Base-by-base conservation (phyloP, 139 green algal genomes). In the Axilococcus clingmanii region DNA sequence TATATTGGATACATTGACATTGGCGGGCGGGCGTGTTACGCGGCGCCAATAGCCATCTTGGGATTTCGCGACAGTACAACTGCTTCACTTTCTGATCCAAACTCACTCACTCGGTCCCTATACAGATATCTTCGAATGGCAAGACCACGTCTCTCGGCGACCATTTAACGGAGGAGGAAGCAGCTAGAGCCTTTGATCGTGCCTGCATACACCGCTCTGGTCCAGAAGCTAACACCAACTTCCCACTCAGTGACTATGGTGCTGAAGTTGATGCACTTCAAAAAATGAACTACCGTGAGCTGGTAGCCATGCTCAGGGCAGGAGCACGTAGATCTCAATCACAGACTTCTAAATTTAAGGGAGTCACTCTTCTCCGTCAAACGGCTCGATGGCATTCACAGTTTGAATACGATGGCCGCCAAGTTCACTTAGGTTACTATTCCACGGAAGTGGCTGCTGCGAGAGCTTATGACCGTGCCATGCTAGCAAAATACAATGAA, bases 151-250 rank as follows among this genome's bases (percentile, higher is more conserved):
- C 31, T 58, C 61, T 86, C 33, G 77, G 77, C 37, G 75, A 55
- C 7, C 83, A 75, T 24, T 62, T 72, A 29, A 69, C 35, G n/a
- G 77, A 77, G 23, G 69, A 66, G 25, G 59, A 66, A 23, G 78
- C 77, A 7, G 78, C 78, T 12, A 53, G 63, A 3, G 69, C 68
- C 0, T 86, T 83, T 62, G 77, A 86, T 43, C 19, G 23, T 19
- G 59, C 59, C 4, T 59, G 47, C 40, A 35, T 62, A 15, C n/a
- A 17, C 6, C 59, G 40, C 17, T 29, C 57, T 4, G 61, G 53
- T 25, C 27, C 32, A 30, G 34, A 4, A 6, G 66, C 66, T 2
- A 16, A 32, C 19, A 65, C 43, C 32, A 74, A 74, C 42, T 75
- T 66, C 40, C 61, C 61, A 1, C 25, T 40, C n/a, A 20, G 25